Percentiles rank a stretch among this genome's conserved stretches.
Evolutionary conservation across 306 rosid species (phyloP).

Genomic region (Calophaca sinica): DNA sequence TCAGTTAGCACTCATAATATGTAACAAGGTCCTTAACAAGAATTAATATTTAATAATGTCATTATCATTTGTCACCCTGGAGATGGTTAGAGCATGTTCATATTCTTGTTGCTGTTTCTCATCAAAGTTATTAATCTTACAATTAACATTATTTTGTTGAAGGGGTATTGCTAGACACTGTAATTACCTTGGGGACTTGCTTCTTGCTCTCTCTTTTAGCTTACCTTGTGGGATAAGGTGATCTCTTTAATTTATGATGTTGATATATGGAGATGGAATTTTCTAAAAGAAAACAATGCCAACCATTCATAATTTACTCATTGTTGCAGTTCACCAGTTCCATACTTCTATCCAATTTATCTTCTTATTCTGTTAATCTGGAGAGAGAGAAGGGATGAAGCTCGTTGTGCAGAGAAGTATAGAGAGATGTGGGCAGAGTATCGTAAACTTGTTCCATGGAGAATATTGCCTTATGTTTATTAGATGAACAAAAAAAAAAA

Average conservation of each 20-base stretch:
- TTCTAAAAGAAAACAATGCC: constrained; percentile 12
- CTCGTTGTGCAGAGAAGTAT: constrained; percentile 91
- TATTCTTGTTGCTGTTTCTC: constrained; percentile 40
- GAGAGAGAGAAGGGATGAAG: constrained; percentile 97
- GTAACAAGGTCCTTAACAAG: constrained; percentile 13
- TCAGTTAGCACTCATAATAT: constrained; percentile 9
- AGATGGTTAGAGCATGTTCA: background rate
- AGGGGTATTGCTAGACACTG: constrained; percentile 98
- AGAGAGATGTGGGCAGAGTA: constrained; percentile 85
- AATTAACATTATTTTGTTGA: constrained; percentile 34
- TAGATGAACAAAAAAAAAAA: background rate
- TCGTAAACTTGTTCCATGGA: constrained; percentile 84
- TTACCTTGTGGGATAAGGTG: constrained; percentile 97
- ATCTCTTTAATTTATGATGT: constrained; percentile 33
- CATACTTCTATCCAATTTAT: constrained; percentile 93
- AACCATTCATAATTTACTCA: constrained; percentile 23
- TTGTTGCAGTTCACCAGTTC: constrained; percentile 88
- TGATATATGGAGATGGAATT: background rate
- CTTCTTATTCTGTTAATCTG: constrained; percentile 90
- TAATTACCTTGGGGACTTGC: constrained; percentile 94
- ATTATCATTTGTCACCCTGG: constrained; percentile 22
- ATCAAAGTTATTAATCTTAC: constrained; percentile 14
- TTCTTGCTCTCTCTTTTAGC: constrained; percentile 93
- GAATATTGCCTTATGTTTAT: constrained; percentile 80
- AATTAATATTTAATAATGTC: background rate